Percentiles rank a stretch among this genome's conserved stretches.
Conservation (phyloP, 2,329 filamentous ascomycete genomes). For the Ascochyta fabae region DNA sequence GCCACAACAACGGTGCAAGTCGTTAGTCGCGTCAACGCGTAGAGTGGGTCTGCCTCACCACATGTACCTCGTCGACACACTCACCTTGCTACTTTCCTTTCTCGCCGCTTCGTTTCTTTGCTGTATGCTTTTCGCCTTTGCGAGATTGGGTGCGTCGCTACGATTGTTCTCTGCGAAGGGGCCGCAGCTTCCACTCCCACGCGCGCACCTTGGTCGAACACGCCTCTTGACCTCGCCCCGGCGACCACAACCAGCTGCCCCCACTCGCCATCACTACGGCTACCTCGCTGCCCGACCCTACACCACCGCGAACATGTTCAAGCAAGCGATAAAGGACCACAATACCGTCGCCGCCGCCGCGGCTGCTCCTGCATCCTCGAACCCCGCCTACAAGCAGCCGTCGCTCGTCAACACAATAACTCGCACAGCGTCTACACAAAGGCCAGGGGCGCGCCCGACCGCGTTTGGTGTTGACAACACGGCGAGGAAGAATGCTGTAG, state of each 20-base stretch:
- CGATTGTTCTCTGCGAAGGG: slow-evolving; percentile 38
- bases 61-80: slow-evolving; percentile 32
- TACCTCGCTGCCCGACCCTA: slow-evolving; percentile 27
- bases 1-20: background rate
- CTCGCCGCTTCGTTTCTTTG: slow-evolving; percentile 34
- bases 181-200: slow-evolving; percentile 26
- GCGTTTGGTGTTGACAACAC: slow-evolving; percentile 41
- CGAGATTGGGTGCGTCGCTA: slow-evolving; percentile 42
- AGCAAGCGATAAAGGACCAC: slow-evolving; percentile 50
- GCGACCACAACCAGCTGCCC: slow-evolving; percentile 8
- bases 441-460: slow-evolving; percentile 38
- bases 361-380: slow-evolving; percentile 28
- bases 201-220: slow-evolving; percentile 31
- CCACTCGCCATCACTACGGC: slow-evolving; percentile 19
- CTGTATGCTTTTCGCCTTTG: slow-evolving; percentile 48
- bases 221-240: slow-evolving; percentile 14
- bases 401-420: slow-evolving; percentile 50
- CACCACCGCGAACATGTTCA: slow-evolving; percentile 46
- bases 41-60: slow-evolving; percentile 14
- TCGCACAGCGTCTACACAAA: slow-evolving; percentile 44
- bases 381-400: slow-evolving; percentile 35
- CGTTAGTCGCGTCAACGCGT: slow-evolving; percentile 26
- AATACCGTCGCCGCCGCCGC: slow-evolving; percentile 38
- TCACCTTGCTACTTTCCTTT: slow-evolving; percentile 35
- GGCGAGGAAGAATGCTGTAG: slow-evolving; percentile 33